Percentiles rank a stretch among this genome's conserved stretches.
phyloP scores from a whole-genome alignment of 2,329 filamentous ascomycete species.

The Pezicula radicicola region DNA sequence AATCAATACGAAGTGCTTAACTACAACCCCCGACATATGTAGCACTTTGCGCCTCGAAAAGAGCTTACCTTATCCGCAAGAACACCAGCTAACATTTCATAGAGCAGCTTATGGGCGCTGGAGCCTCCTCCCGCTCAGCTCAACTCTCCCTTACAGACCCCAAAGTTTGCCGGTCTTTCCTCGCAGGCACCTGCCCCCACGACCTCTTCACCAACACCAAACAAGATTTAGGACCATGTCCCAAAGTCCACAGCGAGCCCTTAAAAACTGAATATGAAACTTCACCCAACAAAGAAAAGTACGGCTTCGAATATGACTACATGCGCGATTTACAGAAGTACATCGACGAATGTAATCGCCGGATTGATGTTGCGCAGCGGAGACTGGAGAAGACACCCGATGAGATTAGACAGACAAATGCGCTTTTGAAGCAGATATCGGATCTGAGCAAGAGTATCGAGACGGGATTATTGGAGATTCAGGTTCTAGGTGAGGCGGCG shows the following conservation, averaged over 20 bases:
- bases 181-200: conserved; percentile 92
- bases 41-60: neutral
- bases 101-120: conserved; percentile 91
- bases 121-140: conserved; percentile 68
- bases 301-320: conserved; percentile 96
- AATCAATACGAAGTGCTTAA: neutral
- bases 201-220: conserved; percentile 99
- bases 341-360: conserved; percentile 92
- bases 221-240: conserved; percentile 88
- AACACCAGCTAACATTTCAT: conserved; percentile 11
- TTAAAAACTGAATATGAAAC: conserved; percentile 86
- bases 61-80: neutral
- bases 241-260: conserved; percentile 83
- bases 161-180: conserved; percentile 92
- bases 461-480: conserved; percentile 79
- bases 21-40: neutral
- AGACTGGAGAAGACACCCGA: conserved; percentile 95
- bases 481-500: conserved; percentile 78
- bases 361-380: conserved; percentile 87
- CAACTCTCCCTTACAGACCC: conserved; percentile 87
- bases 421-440: conserved; percentile 79
- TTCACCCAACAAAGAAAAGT: conserved; percentile 68
- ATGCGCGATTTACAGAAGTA: conserved; percentile 94
- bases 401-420: conserved; percentile 93
- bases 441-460: conserved; percentile 78